phyloP scores from a whole-genome alignment of 805 yeast genomes.

The Nakazawaea peltata region DNA sequence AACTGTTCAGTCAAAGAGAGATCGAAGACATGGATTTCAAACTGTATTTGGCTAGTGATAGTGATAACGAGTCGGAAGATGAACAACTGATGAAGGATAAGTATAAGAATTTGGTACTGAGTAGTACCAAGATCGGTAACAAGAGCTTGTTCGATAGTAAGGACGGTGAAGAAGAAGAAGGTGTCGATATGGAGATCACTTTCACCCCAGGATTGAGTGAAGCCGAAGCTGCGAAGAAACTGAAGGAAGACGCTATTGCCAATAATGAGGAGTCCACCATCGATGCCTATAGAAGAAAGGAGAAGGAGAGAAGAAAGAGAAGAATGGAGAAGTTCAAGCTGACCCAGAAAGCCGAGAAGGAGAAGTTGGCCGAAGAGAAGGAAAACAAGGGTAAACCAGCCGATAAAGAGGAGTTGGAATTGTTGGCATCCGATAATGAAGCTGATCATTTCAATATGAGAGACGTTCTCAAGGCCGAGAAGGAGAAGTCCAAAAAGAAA shows the following conservation, averaged over 20 bases:
- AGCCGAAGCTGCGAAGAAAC: conserved; percentile 25
- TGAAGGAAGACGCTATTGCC: conserved; percentile 26
- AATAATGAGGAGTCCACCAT: conserved; percentile 65
- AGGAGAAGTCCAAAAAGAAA: conserved; percentile 42
- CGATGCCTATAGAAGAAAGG: conserved; percentile 75
- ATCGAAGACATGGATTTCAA: conserved; percentile 85
- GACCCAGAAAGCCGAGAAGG: conserved; percentile 41
- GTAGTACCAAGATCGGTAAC: conserved; percentile 25
- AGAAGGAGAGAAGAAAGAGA: conserved; percentile 83
- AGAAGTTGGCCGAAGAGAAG: conserved; percentile 20
- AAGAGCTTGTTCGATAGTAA: conserved; percentile 26
- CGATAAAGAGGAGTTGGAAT: conserved; percentile 62
- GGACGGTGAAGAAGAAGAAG: conserved; percentile 43
- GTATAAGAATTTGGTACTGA: conserved; percentile 51
- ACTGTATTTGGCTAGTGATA: conserved; percentile 82
- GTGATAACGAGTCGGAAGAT: conserved; percentile 51
- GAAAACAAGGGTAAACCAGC: conserved; percentile 22
- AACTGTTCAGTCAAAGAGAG: conserved; percentile 83
- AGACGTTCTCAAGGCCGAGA: conserved; percentile 69
- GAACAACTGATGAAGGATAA: conserved; percentile 42
- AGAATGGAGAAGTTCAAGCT: conserved; percentile 74
- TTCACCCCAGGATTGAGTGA: conserved; percentile 80
- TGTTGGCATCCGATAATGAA: conserved; percentile 55
- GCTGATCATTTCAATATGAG: conserved; percentile 72
- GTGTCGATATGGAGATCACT: conserved; percentile 90